Conservation (phyloP, 2,329 filamentous ascomycete species). For the Aspergillus sergii region DNA sequence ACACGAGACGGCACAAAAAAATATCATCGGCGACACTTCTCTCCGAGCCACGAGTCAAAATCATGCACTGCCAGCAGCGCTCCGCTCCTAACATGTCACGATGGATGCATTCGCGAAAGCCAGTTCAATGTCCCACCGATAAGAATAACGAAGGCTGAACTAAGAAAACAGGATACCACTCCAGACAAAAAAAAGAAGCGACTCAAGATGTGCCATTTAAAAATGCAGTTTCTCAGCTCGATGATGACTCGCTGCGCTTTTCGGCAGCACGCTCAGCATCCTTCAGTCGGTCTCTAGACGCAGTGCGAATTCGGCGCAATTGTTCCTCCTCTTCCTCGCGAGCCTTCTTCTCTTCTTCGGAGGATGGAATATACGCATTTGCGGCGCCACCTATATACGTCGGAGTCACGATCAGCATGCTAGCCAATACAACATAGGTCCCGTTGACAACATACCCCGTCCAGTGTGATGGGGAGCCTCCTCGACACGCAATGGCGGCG, state of each 20-base stretch:
- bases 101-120: neutral
- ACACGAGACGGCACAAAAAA: neutral
- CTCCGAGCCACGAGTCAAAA: neutral
- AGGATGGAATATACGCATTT: constrained; percentile 34
- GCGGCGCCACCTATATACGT: constrained; percentile 35
- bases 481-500: constrained; percentile 43
- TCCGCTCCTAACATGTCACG: neutral
- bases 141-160: neutral
- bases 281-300: constrained; percentile 18
- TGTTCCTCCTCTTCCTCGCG: constrained; percentile 39
- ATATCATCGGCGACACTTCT: neutral
- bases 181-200: neutral
- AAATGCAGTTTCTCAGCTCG: constrained; percentile 6
- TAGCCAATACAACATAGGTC: neutral
- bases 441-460: constrained; percentile 38
- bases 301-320: constrained; percentile 33
- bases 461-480: constrained; percentile 46
- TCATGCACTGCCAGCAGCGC: constrained; percentile 13
- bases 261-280: constrained; percentile 18
- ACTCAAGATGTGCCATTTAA: neutral
- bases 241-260: constrained; percentile 8
- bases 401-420: neutral
- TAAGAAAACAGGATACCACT: neutral
- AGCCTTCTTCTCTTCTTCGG: constrained; percentile 30
- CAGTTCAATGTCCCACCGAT: neutral